Conservation (phyloP, 2,329 filamentous ascomycete genomes). For the Achaetomium macrosporum region DNA sequence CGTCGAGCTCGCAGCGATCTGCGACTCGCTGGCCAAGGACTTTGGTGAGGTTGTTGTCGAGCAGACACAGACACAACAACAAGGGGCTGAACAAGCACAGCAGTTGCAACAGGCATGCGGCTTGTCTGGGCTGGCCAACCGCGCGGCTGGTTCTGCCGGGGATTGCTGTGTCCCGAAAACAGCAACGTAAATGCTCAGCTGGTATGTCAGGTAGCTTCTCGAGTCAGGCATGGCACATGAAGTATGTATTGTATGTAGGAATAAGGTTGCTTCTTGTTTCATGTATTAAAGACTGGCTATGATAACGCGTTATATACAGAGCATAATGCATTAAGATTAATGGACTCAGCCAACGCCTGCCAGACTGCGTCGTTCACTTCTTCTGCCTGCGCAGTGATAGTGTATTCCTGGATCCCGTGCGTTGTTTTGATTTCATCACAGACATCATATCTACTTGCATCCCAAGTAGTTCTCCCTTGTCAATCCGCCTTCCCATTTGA, state of each 20-base stretch:
- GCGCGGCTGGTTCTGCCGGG: constrained; percentile 9
- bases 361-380: neutral
- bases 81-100: neutral
- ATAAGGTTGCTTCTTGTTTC: too few species aligned
- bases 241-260: too few species aligned
- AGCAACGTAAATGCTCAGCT: too few species aligned
- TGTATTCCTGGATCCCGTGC: neutral
- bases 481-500: neutral
- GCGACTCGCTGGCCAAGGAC: constrained; percentile 52
- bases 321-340: too few species aligned
- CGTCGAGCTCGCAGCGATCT: constrained; percentile 54
- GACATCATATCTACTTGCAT: constrained; percentile 13
- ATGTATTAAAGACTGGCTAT: too few species aligned
- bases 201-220: too few species aligned
- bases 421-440: constrained; percentile 15
- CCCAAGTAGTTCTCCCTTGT: neutral
- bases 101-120: neutral
- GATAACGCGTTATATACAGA: too few species aligned
- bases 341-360: neutral
- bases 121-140: constrained; percentile 6
- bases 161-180: constrained; percentile 15
- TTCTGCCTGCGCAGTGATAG: neutral
- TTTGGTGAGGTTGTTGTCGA: constrained; percentile 43
- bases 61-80: neutral
- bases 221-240: too few species aligned